These are phyloP conservation scores for Phlebiopsis flavidoalba DNA, from an alignment of 768 basidiomycete genomes.

Conservation along the genomic window DNA sequence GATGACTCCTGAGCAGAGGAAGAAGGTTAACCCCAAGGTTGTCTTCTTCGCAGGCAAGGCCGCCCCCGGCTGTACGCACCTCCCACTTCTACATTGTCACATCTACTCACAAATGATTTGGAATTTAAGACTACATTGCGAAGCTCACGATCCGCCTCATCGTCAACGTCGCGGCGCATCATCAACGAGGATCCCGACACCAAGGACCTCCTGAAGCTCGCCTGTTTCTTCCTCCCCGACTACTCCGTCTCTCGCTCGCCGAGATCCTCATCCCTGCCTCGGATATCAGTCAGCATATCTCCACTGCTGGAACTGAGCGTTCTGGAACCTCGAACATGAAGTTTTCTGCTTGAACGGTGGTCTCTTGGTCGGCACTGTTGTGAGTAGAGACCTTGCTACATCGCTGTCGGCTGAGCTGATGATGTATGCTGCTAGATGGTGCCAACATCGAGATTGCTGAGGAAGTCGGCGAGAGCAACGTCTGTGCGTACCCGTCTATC, in stretches of 20 bases:
- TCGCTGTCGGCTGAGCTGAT: not conserved
- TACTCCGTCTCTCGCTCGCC: slow-evolving; percentile 82
- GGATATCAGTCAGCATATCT: slow-evolving; percentile 95
- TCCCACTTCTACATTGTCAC: not conserved
- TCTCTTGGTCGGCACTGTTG: slow-evolving; percentile 79
- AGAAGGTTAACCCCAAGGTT: slow-evolving; percentile 78
- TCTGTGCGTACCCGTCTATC: slow-evolving; percentile 54
- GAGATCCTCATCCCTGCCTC: slow-evolving; percentile 88
- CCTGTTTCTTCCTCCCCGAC: slow-evolving; percentile 85
- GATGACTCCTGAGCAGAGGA: slow-evolving; percentile 72
- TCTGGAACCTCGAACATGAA: slow-evolving; percentile 83
- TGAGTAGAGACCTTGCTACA: not conserved
- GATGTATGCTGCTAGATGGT: slow-evolving; percentile 57
- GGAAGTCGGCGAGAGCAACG: slow-evolving; percentile 89
- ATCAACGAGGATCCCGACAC: slow-evolving; percentile 87
- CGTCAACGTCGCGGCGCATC: slow-evolving; percentile 77
- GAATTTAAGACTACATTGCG: slow-evolving; percentile 74
- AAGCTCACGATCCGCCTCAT: slow-evolving; percentile 94
- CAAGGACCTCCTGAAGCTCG: slow-evolving; percentile 74
- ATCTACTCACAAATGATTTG: slow-evolving; percentile 7
- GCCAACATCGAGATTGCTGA: slow-evolving; percentile 97
- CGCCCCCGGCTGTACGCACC: slow-evolving; percentile 76
- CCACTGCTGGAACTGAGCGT: slow-evolving; percentile 93
- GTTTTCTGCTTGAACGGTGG: slow-evolving; percentile 91
- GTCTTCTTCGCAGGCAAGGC: slow-evolving; percentile 99